Base-by-base conservation (phyloP, 108 stramenopile species). In the Asterionellopsis glacialis region DNA sequence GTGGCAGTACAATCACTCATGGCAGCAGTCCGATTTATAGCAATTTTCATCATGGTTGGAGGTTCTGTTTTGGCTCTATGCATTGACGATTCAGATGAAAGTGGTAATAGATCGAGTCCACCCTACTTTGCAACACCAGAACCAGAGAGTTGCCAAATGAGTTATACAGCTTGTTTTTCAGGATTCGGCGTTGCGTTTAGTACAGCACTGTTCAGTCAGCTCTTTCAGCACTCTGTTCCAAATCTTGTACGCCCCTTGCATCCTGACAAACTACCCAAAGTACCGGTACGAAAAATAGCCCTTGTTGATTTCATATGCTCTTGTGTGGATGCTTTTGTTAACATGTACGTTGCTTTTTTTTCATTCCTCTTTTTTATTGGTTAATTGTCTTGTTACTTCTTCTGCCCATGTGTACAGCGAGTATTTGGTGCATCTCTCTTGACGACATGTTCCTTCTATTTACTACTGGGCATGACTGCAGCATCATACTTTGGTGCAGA, bases 201-300 rank as follows among this genome's bases (percentile, higher is more conserved):
- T 25, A 81, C 80, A 12, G 67, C 72, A 19, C 61, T 81, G 11
- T 81, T 81, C 72, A 52, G 56, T 21, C 80, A 81, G 55, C 60
- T 77, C 15, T 81, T 81, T 49, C 80, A 81, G 52, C 80, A 81
- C 57, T 70, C 68, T 13, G 75, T 81, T 14, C 80, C 80, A 16
- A 72, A 72, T 9, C 62, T 81, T 2, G 19, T 81, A 14, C 15
- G 72, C 18, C 80, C 75, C 6, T 57, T 81, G 18, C 44, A 64
- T 6, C 43, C 63, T 1, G n/a, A 51, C 1, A 45, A 72, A 39
- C 49, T 45, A 4, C 9, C 21, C 4, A 53, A 48, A 38, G 60
- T 40, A 15, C 61, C 66, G 58, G 66, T 67, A 61, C 50, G 66
- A 47, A 4, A 41, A 42, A 23, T 4, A 42, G 7, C 33, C n/a